phyloP scores from a whole-genome alignment of 805 yeast species.

The Saccharomycopsis fibuligera region DNA sequence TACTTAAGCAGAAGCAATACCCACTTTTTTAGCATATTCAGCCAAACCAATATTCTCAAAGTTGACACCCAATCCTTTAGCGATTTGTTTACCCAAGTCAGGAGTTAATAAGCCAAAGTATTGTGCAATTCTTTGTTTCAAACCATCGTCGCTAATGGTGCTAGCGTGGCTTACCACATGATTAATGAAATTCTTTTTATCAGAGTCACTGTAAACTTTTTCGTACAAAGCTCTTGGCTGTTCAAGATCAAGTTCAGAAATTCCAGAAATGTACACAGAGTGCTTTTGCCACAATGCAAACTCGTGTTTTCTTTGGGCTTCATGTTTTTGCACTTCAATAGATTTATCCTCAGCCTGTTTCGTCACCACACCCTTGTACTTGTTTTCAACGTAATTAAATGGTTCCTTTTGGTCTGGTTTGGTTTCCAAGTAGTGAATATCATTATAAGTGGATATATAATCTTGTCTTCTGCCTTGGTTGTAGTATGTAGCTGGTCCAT shows the following conservation, averaged over 20 bases:
- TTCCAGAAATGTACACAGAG: constrained; percentile 35
- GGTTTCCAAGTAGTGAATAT: not conserved
- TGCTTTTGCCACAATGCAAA: constrained; percentile 32
- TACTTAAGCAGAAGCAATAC: constrained; percentile 22
- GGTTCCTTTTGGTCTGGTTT: constrained; percentile 25
- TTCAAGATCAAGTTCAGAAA: constrained; percentile 39
- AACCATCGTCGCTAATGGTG: constrained; percentile 26
- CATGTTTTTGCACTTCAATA: constrained; percentile 28
- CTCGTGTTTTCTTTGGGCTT: constrained; percentile 23
- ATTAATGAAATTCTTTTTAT: constrained; percentile 30
- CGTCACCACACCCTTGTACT: constrained; percentile 26
- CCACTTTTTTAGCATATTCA: constrained; percentile 30
- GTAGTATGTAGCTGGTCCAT: constrained; percentile 30
- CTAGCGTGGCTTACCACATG: constrained; percentile 37
- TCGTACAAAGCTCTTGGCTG: constrained; percentile 41
- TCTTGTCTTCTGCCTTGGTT: constrained; percentile 47
- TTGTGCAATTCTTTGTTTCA: constrained; percentile 35
- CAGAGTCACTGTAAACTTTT: constrained; percentile 32
- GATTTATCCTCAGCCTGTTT: constrained; percentile 26
- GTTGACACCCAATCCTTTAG: constrained; percentile 36
- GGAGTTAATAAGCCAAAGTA: constrained; percentile 38
- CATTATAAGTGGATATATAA: constrained; percentile 36
- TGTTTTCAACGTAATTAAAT: constrained; percentile 24
- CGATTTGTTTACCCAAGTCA: constrained; percentile 35
- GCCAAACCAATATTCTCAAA: constrained; percentile 31